Evolutionary conservation across 2,329 filamentous ascomycete genomes (phyloP).

Genomic region (Alternaria consortialis): DNA sequence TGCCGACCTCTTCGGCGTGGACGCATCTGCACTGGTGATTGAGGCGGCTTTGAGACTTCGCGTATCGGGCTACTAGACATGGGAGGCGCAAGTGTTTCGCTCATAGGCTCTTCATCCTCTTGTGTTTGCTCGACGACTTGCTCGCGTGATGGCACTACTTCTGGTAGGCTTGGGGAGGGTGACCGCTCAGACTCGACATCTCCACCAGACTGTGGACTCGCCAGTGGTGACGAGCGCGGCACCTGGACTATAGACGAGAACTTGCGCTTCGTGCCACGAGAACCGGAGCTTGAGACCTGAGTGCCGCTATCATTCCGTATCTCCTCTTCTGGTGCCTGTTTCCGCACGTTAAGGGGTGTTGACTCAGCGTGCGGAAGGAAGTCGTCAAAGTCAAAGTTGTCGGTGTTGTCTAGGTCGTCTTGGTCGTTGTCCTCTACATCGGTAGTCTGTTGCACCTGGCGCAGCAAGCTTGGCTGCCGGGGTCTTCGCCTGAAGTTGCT

Average conservation of each 20-base stretch:
- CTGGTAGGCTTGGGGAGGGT: slow-evolving; percentile 47
- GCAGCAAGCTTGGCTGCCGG: slow-evolving; percentile 60
- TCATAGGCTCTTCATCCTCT: slow-evolving; percentile 42
- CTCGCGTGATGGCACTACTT: slow-evolving; percentile 41
- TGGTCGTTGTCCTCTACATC: slow-evolving; percentile 57
- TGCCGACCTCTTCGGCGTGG: slow-evolving; percentile 29
- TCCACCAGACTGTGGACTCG: slow-evolving; percentile 37
- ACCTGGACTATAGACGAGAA: slow-evolving; percentile 50
- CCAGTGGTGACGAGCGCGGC: slow-evolving; percentile 51
- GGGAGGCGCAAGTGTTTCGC: slow-evolving; percentile 56
- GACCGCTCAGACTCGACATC: slow-evolving; percentile 44
- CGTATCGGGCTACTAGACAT: slow-evolving; percentile 52
- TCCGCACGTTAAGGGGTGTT: slow-evolving; percentile 66
- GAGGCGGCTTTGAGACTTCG: slow-evolving; percentile 26
- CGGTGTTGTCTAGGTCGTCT: slow-evolving; percentile 56
- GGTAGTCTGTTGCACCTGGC: slow-evolving; percentile 57
- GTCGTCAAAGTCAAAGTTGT: slow-evolving; percentile 46
- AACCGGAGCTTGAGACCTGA: slow-evolving; percentile 43
- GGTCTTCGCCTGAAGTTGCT: slow-evolving; percentile 61
- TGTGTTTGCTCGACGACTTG: slow-evolving; percentile 31
- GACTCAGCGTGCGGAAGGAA: slow-evolving; percentile 73
- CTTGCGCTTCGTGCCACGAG: slow-evolving; percentile 53
- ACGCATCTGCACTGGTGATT: slow-evolving; percentile 26
- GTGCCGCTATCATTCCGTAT: slow-evolving; percentile 38
- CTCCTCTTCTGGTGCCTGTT: slow-evolving; percentile 39